phyloP scores from a whole-genome alignment of 192 early-diverging fungal genomes.

The Entomortierella chlamydospora region DNA sequence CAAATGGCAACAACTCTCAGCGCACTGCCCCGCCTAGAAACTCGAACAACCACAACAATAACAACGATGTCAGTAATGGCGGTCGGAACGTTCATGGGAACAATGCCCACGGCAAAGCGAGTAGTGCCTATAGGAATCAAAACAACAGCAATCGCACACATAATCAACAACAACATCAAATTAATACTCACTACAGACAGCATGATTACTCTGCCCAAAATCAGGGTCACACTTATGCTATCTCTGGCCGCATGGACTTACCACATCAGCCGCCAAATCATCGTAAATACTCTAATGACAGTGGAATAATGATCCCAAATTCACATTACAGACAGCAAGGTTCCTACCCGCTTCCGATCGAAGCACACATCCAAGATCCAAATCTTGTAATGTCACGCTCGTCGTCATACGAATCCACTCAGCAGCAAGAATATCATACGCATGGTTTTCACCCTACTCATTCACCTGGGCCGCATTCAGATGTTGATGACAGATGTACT shows the following conservation, averaged over 20 bases:
- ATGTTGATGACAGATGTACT: neutral
- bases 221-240: neutral
- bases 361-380: neutral
- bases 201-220: neutral
- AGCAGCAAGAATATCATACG: neutral
- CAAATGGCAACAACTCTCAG: neutral
- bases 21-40: neutral
- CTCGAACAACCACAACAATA: neutral
- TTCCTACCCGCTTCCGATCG: neutral
- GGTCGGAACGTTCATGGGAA: neutral
- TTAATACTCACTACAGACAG: neutral
- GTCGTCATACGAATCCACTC: neutral
- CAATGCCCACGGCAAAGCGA: neutral
- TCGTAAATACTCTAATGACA: constrained; percentile 1
- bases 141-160: constrained; percentile 7
- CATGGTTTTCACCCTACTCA: no score
- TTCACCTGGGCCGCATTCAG: neutral
- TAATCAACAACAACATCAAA: constrained; percentile 7
- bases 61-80: neutral
- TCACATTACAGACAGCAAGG: neutral
- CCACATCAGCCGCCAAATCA: neutral
- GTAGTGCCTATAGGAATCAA: neutral
- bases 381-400: neutral
- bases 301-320: neutral
- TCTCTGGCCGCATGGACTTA: neutral